Conservation (phyloP, 208 protist species). For the Porcisia hertigi region DNA sequence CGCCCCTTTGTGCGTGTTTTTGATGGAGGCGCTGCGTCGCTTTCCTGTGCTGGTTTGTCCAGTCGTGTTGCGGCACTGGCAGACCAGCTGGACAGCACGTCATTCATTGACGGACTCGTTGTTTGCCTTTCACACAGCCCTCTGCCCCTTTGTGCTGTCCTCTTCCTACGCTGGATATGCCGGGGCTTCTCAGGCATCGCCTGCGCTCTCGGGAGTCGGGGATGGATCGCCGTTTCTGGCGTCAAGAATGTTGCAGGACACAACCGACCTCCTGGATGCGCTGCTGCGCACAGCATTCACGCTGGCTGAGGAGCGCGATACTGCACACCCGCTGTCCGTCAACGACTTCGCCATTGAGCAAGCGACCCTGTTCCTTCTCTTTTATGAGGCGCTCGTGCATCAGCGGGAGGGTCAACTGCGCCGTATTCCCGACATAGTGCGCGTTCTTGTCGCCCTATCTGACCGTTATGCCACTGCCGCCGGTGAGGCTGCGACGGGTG, state of each 20-base stretch:
- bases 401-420: slow-evolving; percentile 41
- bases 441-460: slow-evolving; percentile 32
- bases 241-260: slow-evolving; percentile 21
- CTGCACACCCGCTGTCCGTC: slow-evolving; percentile 20
- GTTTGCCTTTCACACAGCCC: slow-evolving; percentile 45
- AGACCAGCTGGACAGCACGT: slow-evolving; percentile 58
- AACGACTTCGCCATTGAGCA: slow-evolving; percentile 41
- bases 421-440: slow-evolving; percentile 38
- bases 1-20: slow-evolving; percentile 62
- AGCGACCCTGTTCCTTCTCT: slow-evolving; percentile 51
- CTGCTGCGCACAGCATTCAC: slow-evolving; percentile 37
- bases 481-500: background rate
- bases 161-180: background rate
- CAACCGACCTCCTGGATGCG: slow-evolving; percentile 48
- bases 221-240: background rate
- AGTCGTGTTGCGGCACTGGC: slow-evolving; percentile 43
- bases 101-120: slow-evolving; percentile 63
- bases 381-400: slow-evolving; percentile 64
- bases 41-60: slow-evolving; percentile 60
- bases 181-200: background rate
- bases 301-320: slow-evolving; percentile 36
- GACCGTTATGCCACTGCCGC: slow-evolving; percentile 12
- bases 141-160: slow-evolving; percentile 44
- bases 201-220: background rate
- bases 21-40: slow-evolving; percentile 57